Percentiles rank a stretch among this genome's conserved stretches.
Conservation (phyloP, 1,284 basidiomycete species). For the Irpex sp. region DNA sequence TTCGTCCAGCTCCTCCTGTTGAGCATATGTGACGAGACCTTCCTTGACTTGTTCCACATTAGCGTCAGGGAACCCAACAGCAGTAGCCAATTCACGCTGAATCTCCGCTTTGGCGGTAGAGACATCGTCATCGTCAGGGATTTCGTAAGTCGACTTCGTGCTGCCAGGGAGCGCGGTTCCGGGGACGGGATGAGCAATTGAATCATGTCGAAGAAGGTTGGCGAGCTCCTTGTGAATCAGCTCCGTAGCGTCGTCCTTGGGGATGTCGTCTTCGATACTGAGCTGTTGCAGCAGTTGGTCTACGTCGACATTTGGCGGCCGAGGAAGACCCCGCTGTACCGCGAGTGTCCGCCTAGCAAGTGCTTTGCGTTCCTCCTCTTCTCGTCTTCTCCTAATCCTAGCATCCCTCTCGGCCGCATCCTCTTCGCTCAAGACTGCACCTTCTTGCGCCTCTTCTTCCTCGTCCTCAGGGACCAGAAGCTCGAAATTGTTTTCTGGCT, state of each 20-base stretch:
- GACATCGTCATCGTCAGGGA: slow-evolving; percentile 79
- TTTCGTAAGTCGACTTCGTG: slow-evolving; percentile 68
- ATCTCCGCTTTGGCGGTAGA: slow-evolving; percentile 70
- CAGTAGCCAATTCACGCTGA: slow-evolving; percentile 75
- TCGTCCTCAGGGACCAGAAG: slow-evolving; percentile 89
- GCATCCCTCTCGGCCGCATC: slow-evolving; percentile 95
- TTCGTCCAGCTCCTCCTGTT: slow-evolving; percentile 57
- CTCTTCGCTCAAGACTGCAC: slow-evolving; percentile 54
- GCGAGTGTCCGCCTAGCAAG: slow-evolving; percentile 80
- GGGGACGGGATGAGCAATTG: slow-evolving; percentile 84
- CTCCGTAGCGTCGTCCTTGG: slow-evolving; percentile 49
- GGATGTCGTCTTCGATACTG: slow-evolving; percentile 44
- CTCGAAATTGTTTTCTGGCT: slow-evolving; percentile 98
- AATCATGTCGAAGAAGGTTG: slow-evolving; percentile 83
- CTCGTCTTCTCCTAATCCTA: slow-evolving; percentile 60
- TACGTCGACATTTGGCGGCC: slow-evolving; percentile 83
- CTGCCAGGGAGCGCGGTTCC: slow-evolving; percentile 83
- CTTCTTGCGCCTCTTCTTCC: slow-evolving; percentile 51
- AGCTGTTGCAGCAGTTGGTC: slow-evolving; percentile 60
- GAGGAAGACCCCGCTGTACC: slow-evolving; percentile 83
- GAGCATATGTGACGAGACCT: slow-evolving; percentile 61
- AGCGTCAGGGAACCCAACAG: slow-evolving; percentile 85
- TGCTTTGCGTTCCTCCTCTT: slow-evolving; percentile 76
- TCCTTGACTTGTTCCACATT: slow-evolving; percentile 75
- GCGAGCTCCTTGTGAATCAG: slow-evolving; percentile 83